Base-by-base conservation (phyloP, 345 rosid genomes). In the Ceriops zippeliana region DNA sequence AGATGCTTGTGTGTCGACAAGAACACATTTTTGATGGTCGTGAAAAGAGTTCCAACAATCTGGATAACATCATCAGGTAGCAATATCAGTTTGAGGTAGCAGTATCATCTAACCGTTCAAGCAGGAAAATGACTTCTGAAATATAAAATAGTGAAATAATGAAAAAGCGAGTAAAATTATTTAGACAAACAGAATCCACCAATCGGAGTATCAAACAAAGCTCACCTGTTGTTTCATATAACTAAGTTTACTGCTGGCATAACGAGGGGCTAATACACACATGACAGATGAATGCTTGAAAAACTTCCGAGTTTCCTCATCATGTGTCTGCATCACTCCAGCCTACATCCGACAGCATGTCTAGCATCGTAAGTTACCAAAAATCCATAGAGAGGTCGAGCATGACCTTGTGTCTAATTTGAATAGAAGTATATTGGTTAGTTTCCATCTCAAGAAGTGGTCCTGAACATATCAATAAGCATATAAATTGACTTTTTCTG, bases 261-360 rank as follows among this genome's bases (percentile, higher is more conserved):
- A 92, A 4, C 99, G 97, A 0, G 98, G 89, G 9, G 97, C 80
- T 82, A 92, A 77, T n/a, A 86, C 96, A 62, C 99, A 96, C n/a
- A 34, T 87, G 20, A 96, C 98, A 34, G 99, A 92, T 1, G 99
- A 96, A 85, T 91, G 90, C 87, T 81, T 95, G 83, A 95, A 95
- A 73, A 92, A 95, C 78, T 86, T 90, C 67, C 70, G 58, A 3
- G 99, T 95, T 68, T 91, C 97, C 82, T 95, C 99, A 77, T 95
- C 98, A 52, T 92, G 99, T 2, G 99, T 95, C 63, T 67, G 71
- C 99, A 95, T 95, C 65, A 91, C 78, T 72, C 99, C 99, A 65
- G 53, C 56, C 99, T 95, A 87, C 86, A 81, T 31, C 65, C 62
- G 56, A 76, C 31, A 5, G 58, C 17, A 67, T 37, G 19, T 35